Percentiles rank a stretch among this genome's conserved stretches.
Conservation (phyloP, 2,329 filamentous ascomycete species). For the Tolypocladium tropicale region DNA sequence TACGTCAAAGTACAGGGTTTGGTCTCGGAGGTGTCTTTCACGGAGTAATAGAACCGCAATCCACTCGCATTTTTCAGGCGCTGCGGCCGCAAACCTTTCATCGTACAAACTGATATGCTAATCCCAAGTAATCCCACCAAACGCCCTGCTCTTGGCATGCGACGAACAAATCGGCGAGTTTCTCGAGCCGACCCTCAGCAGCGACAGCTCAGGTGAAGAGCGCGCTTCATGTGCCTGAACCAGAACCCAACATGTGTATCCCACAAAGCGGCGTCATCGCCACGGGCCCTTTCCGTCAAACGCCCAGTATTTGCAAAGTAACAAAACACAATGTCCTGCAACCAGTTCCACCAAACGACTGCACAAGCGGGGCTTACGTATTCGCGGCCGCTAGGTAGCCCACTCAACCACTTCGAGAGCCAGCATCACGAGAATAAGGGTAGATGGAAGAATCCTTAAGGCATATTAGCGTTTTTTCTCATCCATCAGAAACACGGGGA, state of each 20-base stretch:
- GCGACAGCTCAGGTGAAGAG: neutral
- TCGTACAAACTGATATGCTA: neutral
- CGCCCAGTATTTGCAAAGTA: neutral
- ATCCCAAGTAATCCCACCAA: neutral
- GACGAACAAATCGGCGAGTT: neutral
- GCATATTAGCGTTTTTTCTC: conserved; percentile 13
- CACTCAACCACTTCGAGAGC: conserved; percentile 90
- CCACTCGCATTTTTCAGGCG: neutral
- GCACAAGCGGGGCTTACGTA: neutral
- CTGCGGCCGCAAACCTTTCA: neutral
- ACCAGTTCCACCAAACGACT: neutral
- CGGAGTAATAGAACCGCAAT: neutral
- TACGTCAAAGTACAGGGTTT: neutral
- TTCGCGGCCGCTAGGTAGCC: conserved; percentile 35
- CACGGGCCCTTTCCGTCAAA: neutral
- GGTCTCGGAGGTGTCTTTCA: neutral
- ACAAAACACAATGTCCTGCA: neutral
- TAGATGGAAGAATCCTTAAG: conserved; percentile 83
- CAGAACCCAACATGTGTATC: neutral
- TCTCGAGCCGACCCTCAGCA: neutral
- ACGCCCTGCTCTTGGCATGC: neutral
- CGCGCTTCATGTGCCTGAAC: neutral
- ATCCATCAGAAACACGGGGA: neutral
- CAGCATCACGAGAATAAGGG: conserved; percentile 78
- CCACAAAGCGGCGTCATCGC: neutral